Percentiles rank a stretch among this genome's conserved stretches.
Conservation (phyloP, 352 stramenopile species). For the Peronospora farinosa region DNA sequence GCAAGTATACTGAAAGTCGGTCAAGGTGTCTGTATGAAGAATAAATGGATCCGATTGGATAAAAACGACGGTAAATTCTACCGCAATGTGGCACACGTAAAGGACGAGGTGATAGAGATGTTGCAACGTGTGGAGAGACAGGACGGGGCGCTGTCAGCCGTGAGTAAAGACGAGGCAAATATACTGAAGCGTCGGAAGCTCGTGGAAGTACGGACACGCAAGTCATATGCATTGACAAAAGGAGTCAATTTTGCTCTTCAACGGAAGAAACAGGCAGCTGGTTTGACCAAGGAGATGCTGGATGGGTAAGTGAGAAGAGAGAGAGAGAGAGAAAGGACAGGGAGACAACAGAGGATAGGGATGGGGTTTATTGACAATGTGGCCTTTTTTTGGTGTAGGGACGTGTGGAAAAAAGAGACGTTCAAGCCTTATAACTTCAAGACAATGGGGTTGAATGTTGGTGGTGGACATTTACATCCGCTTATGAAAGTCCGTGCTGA, state of each 20-base stretch:
- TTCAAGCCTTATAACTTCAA: slow-evolving; percentile 99
- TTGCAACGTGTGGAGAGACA: slow-evolving; percentile 78
- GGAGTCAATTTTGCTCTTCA: slow-evolving; percentile 90
- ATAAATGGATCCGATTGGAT: slow-evolving; percentile 95
- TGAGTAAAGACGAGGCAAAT: slow-evolving; percentile 70
- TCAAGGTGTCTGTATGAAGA: slow-evolving; percentile 96
- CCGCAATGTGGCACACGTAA: slow-evolving; percentile 59
- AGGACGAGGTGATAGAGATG: slow-evolving; percentile 71
- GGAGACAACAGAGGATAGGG: too few species aligned
- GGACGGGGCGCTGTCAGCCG: slow-evolving; percentile 52
- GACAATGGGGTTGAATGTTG: slow-evolving; percentile 90
- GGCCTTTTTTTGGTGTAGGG: slow-evolving; percentile 28
- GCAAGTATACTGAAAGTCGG: slow-evolving; percentile 91
- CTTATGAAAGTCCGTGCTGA: slow-evolving; percentile 96
- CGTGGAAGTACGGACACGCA: slow-evolving; percentile 79
- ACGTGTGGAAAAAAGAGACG: slow-evolving; percentile 91
- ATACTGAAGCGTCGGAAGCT: slow-evolving; percentile 81
- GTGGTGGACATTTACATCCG: slow-evolving; percentile 96
- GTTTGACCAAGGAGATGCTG: slow-evolving; percentile 98
- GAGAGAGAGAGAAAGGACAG: neutral
- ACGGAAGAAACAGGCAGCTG: slow-evolving; percentile 93
- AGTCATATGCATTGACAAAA: slow-evolving; percentile 93
- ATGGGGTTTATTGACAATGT: slow-evolving; percentile 13
- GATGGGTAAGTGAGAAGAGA: slow-evolving; percentile 59
- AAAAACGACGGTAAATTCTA: slow-evolving; percentile 85